Evolutionary conservation across 2,329 filamentous ascomycete genomes (phyloP), one percentile per base, ranked within the genome.

Genomic region (Neofusicoccum laricinum): DNA sequence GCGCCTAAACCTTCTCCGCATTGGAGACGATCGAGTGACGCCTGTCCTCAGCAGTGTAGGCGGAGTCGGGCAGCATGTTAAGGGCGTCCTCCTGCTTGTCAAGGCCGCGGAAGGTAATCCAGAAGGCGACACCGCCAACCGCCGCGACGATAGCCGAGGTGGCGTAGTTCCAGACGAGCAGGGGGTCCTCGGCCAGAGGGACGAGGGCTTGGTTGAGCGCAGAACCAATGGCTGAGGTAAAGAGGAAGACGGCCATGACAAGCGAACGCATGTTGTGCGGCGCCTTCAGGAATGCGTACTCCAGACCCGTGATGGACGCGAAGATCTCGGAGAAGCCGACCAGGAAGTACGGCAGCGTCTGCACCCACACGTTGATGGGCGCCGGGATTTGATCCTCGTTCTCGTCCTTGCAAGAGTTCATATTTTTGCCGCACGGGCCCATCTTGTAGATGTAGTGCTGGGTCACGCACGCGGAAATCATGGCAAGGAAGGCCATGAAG

Each of bases 211-310:
- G 86, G n/a, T 88, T 88, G 57, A 93, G 78, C 40, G 90, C 89
- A 34, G 87, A 82, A 1, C 87, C 86, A 68, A 93, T 82, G 64
- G 89, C 90, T 34, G 82, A 88, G 83, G 86, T 91, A 79, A 90
- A 88, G 43, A 92, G 82, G 72, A 88, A 88, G 70, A 92, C 81
- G 19, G 86, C 85, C 76, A 80, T 82, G 12, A 93, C 89, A n/a
- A 93, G 82, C 1, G 88, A 90, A 68, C 89, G 88, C 90, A 93
- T 93, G 80, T 92, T 92, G 71, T 85, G 86, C 30, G 90, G 90
- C 0, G 90, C 89, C 77, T 92, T 91, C 74, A 88, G 88, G 79
- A 88, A 93, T 38, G 90, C 90, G 68, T 91, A 92, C 73, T 92
- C 90, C 68, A 90, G 86, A 1, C 87, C 87, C 3, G 85, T 87